phyloP scores from a whole-genome alignment of 345 rosid species.

The Corchorus capsularis region DNA sequence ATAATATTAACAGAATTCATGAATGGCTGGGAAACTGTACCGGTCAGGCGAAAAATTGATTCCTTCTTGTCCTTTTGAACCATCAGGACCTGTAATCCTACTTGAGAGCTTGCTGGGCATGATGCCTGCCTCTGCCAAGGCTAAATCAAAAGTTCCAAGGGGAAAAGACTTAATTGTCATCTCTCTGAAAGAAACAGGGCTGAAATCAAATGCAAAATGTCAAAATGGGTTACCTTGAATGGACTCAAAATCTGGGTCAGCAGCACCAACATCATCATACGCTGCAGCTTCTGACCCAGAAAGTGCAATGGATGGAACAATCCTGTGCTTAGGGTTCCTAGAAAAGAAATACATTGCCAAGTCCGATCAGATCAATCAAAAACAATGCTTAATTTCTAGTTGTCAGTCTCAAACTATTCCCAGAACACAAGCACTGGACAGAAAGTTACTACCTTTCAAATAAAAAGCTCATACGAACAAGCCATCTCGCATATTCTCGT shows the following conservation, averaged over 20 bases:
- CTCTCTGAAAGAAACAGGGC: not conserved
- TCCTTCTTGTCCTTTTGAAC: slow-evolving; percentile 30
- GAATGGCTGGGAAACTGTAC: slow-evolving; percentile 30
- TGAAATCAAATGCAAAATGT: slow-evolving; percentile 9
- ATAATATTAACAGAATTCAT: not conserved
- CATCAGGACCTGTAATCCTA: slow-evolving; percentile 28
- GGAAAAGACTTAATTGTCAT: slow-evolving; percentile 13
- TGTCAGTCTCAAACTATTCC: not conserved
- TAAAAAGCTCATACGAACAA: slow-evolving; percentile 56
- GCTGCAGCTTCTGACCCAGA: slow-evolving; percentile 64
- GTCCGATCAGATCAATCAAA: slow-evolving; percentile 19
- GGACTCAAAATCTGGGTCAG: slow-evolving; percentile 62
- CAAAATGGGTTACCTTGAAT: slow-evolving; percentile 59
- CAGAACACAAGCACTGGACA: not conserved
- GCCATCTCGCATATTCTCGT: slow-evolving; percentile 89
- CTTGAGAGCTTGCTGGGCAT: slow-evolving; percentile 56
- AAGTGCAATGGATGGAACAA: slow-evolving; percentile 59
- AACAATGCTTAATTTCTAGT: slow-evolving; percentile 8
- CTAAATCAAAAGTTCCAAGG: slow-evolving; percentile 39
- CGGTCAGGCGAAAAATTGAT: slow-evolving; percentile 61
- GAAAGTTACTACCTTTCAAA: slow-evolving; percentile 63
- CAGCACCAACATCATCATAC: slow-evolving; percentile 64
- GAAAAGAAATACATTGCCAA: slow-evolving; percentile 22
- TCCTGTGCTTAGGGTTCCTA: slow-evolving; percentile 73
- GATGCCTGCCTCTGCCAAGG: slow-evolving; percentile 84